Evolutionary conservation across 2,329 filamentous ascomycete genomes (phyloP).

Genomic region (Arthrobotrys musiformis): DNA sequence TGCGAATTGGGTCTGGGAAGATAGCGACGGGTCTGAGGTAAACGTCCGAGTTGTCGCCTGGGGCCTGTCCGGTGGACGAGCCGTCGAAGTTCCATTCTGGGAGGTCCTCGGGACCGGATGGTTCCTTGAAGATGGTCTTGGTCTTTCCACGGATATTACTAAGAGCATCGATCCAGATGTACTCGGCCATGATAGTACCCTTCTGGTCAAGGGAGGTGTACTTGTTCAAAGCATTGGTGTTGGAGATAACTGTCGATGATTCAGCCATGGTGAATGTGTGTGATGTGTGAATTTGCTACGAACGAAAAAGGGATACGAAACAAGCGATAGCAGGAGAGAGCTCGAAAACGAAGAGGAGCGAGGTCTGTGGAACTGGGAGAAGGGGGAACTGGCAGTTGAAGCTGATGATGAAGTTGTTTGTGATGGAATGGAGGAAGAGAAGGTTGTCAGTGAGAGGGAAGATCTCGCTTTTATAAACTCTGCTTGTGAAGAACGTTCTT

Average conservation of each 20-base stretch:
- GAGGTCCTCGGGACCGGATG: conserved; percentile 71
- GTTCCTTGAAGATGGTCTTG: conserved; percentile 76
- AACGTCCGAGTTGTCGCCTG: conserved; percentile 95
- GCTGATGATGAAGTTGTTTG: conserved; percentile 15
- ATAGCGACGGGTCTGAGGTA: conserved; percentile 91
- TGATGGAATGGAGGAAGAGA: conserved; percentile 14
- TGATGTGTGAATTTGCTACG: conserved; percentile 13
- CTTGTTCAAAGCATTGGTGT: conserved; percentile 67
- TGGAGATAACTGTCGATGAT: conserved; percentile 57
- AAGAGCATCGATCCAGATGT: conserved; percentile 90
- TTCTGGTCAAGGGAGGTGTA: conserved; percentile 92
- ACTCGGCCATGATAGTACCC: conserved; percentile 89
- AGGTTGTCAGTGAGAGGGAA: conserved; percentile 39
- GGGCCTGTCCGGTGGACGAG: conserved; percentile 90
- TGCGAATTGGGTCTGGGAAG: conserved; percentile 91
- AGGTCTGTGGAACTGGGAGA: background rate
- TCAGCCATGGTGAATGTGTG: conserved; percentile 54
- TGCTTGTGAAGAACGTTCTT: conserved; percentile 20
- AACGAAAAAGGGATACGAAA: conserved; percentile 41
- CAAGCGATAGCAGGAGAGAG: conserved; percentile 19
- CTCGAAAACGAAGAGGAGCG: conserved; percentile 12
- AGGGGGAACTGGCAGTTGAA: too few species aligned
- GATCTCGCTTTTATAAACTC: conserved; percentile 55
- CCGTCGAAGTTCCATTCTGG: conserved; percentile 87
- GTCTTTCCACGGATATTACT: conserved; percentile 93